Evolutionary conservation across 2,329 filamentous ascomycete species (phyloP), one percentile per base, ranked within the genome.

Genomic region (Cladophialophora immunda): DNA sequence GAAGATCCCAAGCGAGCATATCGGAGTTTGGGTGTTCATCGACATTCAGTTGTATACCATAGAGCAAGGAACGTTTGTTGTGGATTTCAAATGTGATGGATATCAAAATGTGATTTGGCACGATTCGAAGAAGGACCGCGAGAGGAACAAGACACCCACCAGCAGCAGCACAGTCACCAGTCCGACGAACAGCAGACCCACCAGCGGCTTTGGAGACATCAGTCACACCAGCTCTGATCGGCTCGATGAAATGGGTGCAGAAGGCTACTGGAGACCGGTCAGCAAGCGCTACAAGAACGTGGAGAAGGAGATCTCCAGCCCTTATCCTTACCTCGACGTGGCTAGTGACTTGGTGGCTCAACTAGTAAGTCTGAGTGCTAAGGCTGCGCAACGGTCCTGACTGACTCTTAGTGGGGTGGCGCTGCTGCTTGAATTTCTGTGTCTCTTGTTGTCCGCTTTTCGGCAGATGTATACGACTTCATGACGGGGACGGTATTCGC

Each of bases 1-100:
- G 60, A 72, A 72, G 47, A 58, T 70, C n/a, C 68, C 71, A 2
- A 69, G 69, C 58, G 68, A 71, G 29, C 62, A 73, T 52, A 69
- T 74, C 70, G 91, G 91, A 63, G 89, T 96, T n/a, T 94, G 92
- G 76, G 91, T 98, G 75, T 95, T 97, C 76, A 89, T 99, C 77
- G 94, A 97, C 71, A 97, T 99, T 70, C 95, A 97, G 78, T 90
- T 97, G 59, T 97, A 97, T 79, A 91, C 93, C 76, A 93, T 98
- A 83, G 94, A 98, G 78, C 89, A 89, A 65, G 91, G 92, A 63
- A 94, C 95, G 71, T 98, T 94, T 79, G 90, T 99, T 69, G 95
- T 99, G 57, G 95, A 99, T 78, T 99, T 99, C 84, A 98, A 97
- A 78, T 98, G 94, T 78, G 94, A 95, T 15, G 95, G 95, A 22